Evolutionary conservation across 768 basidiomycete genomes (phyloP).

Genomic region (Rhodosporidiobolus sp.): DNA sequence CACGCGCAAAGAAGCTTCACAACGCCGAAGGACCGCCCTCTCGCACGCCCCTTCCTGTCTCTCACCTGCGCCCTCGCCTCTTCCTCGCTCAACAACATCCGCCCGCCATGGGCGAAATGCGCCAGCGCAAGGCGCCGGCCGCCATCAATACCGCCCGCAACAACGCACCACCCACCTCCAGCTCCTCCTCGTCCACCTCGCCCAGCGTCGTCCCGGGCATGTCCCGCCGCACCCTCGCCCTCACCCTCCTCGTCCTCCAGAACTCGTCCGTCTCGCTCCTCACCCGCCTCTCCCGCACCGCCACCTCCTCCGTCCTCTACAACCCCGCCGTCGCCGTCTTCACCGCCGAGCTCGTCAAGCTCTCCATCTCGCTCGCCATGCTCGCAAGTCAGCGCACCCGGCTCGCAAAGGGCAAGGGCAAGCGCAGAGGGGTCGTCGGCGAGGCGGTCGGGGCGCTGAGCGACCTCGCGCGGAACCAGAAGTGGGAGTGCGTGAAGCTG

Average conservation of each 20-base stretch:
- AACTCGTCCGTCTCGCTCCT: conserved; percentile 85
- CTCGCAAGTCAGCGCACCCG: conserved; percentile 49
- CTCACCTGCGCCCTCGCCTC: background rate
- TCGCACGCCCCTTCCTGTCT: no score
- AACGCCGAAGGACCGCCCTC: no score
- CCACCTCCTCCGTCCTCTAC: conserved; percentile 54
- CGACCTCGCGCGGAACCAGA: conserved; percentile 15
- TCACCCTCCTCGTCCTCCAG: conserved; percentile 90
- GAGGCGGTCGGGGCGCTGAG: background rate
- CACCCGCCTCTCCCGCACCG: conserved; percentile 89
- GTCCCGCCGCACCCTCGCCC: conserved; percentile 56
- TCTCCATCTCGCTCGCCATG: conserved; percentile 72
- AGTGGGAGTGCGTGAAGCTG: conserved; percentile 57
- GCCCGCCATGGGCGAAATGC: background rate
- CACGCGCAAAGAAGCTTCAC: no score
- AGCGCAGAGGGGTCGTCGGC: background rate
- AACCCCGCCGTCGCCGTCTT: conserved; percentile 87
- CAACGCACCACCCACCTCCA: no score
- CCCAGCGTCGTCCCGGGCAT: no score
- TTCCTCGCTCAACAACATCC: background rate
- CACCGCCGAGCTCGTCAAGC: conserved; percentile 86
- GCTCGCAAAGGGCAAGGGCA: background rate
- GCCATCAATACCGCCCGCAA: background rate
- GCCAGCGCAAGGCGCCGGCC: background rate
- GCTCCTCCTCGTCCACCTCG: no score